Evolutionary conservation across 192 early-diverging fungal species (phyloP).

Genomic region (Kickxella alabastrina): DNA sequence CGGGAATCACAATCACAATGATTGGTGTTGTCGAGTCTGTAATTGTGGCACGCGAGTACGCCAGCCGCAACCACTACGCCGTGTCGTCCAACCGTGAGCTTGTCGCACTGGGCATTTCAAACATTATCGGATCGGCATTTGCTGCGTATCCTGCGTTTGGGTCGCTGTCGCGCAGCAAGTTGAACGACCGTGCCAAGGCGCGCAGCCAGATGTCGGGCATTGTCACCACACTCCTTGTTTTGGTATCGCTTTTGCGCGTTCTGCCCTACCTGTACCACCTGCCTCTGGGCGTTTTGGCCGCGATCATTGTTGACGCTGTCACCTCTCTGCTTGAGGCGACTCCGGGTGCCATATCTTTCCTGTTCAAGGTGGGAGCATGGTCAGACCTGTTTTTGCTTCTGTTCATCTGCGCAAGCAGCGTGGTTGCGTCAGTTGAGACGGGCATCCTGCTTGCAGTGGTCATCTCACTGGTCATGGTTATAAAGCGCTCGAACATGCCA

Average conservation of each 20-base stretch:
- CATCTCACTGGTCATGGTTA: slow-evolving; percentile 82
- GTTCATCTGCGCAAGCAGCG: slow-evolving; percentile 87
- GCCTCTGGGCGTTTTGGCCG: slow-evolving; percentile 73
- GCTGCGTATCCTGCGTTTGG: slow-evolving; percentile 79
- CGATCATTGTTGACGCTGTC: slow-evolving; percentile 83
- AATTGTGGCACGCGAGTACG: slow-evolving; percentile 89
- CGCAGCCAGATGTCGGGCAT: slow-evolving; percentile 85
- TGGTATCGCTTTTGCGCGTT: slow-evolving; percentile 75
- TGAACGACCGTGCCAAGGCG: slow-evolving; percentile 92
- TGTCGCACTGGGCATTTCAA: slow-evolving; percentile 90
- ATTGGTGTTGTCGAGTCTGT: slow-evolving; percentile 98
- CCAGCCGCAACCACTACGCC: slow-evolving; percentile 84
- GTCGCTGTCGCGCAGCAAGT: slow-evolving; percentile 85
- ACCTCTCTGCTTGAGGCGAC: slow-evolving; percentile 71
- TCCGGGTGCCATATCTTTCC: slow-evolving; percentile 73
- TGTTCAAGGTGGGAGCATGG: slow-evolving; percentile 76
- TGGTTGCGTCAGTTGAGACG: slow-evolving; percentile 84
- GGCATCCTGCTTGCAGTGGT: slow-evolving; percentile 91
- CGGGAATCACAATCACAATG: slow-evolving; percentile 85
- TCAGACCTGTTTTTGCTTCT: slow-evolving; percentile 77
- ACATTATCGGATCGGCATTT: slow-evolving; percentile 79
- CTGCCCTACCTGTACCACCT: slow-evolving; percentile 81
- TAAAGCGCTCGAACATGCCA: slow-evolving; percentile 86
- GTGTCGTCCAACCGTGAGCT: slow-evolving; percentile 95
- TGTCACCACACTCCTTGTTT: slow-evolving; percentile 70